phyloP scores from a whole-genome alignment of 441 rosid species.

The Euphorbia schlechtendalii region DNA sequence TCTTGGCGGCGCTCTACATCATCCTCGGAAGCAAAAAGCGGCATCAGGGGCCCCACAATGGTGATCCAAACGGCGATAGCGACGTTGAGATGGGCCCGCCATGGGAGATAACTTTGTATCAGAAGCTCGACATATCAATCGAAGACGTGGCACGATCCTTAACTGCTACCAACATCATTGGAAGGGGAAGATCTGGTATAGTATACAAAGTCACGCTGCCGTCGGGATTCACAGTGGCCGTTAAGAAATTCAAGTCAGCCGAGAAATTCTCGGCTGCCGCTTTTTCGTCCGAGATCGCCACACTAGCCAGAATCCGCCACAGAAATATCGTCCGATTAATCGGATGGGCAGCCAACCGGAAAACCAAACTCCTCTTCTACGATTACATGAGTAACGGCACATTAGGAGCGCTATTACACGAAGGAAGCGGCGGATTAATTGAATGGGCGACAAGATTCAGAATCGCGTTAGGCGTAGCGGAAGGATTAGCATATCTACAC shows the following conservation, averaged over 20 bases:
- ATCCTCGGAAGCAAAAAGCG: slow-evolving; percentile 39
- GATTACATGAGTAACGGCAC: slow-evolving; percentile 69
- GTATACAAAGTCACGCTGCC: slow-evolving; percentile 55
- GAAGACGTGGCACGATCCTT: slow-evolving; percentile 47
- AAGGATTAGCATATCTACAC: slow-evolving; percentile 78
- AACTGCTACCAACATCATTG: slow-evolving; percentile 54
- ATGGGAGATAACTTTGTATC: slow-evolving; percentile 80
- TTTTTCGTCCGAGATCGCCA: slow-evolving; percentile 71
- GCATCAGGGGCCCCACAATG: slow-evolving; percentile 26
- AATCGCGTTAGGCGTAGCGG: slow-evolving; percentile 70
- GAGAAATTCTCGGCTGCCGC: slow-evolving; percentile 52
- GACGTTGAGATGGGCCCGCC: slow-evolving; percentile 61
- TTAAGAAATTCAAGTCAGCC: slow-evolving; percentile 49
- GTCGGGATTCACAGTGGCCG: slow-evolving; percentile 53
- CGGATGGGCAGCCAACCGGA: slow-evolving; percentile 80
- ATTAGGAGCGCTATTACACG: slow-evolving; percentile 53
- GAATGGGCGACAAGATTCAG: slow-evolving; percentile 71
- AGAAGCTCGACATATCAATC: slow-evolving; percentile 73
- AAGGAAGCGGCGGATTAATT: slow-evolving; percentile 25
- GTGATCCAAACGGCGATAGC: slow-evolving; percentile 25
- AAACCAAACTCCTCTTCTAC: slow-evolving; percentile 56
- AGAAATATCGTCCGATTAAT: slow-evolving; percentile 72
- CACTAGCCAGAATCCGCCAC: slow-evolving; percentile 72
- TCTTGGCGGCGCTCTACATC: slow-evolving; percentile 70
- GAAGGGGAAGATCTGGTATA: slow-evolving; percentile 73